Conservation (phyloP, 345 rosid genomes). For the Turnera subulata region DNA sequence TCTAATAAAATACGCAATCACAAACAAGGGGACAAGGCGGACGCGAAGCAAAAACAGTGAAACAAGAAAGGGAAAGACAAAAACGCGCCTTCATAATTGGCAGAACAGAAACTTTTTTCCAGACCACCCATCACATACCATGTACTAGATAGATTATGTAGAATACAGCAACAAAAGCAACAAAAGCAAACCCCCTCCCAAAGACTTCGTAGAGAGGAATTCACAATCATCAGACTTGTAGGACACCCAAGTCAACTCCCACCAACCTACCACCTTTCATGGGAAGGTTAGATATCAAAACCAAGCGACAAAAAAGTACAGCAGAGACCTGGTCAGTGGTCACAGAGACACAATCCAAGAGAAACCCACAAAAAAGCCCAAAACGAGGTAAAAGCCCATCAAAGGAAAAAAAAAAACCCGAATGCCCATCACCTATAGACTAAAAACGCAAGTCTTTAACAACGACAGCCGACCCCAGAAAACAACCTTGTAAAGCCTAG, state of each 20-base stretch:
- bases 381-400: not conserved
- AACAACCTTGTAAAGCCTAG: not conserved
- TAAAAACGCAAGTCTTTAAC: conserved; percentile 11
- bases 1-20: conserved; percentile 2
- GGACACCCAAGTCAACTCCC: conserved; percentile 73
- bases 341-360: conserved; percentile 14
- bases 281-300: conserved; percentile 25
- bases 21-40: conserved; percentile 21
- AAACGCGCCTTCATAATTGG: conserved; percentile 9
- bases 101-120: conserved; percentile 11
- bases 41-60: conserved; percentile 8
- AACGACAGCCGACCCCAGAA: not conserved
- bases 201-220: conserved; percentile 17
- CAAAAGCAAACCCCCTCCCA: conserved; percentile 21
- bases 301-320: conserved; percentile 7
- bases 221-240: conserved; percentile 12
- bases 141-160: conserved; percentile 1
- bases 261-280: conserved; percentile 79
- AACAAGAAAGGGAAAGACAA: conserved; percentile 6
- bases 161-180: conserved; percentile 12
- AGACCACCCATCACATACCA: conserved; percentile 6
- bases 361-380: conserved; percentile 30
- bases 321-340: conserved; percentile 1
- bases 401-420: too few species aligned
- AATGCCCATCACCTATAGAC: not conserved